phyloP scores from a whole-genome alignment of 345 rosid genomes.

The Tarenaya hassleriana region DNA sequence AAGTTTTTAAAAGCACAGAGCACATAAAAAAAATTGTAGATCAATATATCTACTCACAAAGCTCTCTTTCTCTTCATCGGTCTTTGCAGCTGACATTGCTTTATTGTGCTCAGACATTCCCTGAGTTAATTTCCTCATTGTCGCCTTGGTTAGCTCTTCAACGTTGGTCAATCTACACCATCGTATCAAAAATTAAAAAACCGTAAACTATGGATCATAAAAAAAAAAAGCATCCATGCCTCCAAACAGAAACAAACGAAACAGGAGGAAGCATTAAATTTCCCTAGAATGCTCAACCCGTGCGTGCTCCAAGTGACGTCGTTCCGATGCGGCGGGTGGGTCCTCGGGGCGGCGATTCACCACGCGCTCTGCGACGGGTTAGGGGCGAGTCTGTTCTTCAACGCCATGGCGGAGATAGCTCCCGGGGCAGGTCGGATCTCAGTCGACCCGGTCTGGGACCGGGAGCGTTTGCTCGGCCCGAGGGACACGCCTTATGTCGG shows the following conservation, averaged over 20 bases:
- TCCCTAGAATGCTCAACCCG: constrained; percentile 35
- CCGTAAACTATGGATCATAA: background rate
- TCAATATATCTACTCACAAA: constrained; percentile 58
- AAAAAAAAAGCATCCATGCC: background rate
- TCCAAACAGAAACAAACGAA: no score
- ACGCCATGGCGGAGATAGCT: constrained; percentile 57
- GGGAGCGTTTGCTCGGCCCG: constrained; percentile 51
- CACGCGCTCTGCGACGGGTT: constrained; percentile 70
- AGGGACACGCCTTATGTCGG: constrained; percentile 54
- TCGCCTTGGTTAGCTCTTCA: constrained; percentile 87
- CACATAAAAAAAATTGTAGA: background rate
- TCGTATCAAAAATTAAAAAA: background rate
- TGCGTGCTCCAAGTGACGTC: constrained; percentile 63
- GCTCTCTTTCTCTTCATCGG: constrained; percentile 78
- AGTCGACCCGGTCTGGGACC: constrained; percentile 60
- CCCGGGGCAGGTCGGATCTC: constrained; percentile 46
- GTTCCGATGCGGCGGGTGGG: constrained; percentile 73
- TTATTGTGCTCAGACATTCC: constrained; percentile 91
- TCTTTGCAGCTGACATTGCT: constrained; percentile 92
- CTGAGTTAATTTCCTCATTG: constrained; percentile 88
- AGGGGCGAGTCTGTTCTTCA: constrained; percentile 80
- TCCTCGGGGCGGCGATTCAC: constrained; percentile 62
- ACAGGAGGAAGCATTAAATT: no score
- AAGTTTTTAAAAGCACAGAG: constrained; percentile 5
- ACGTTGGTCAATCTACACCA: constrained; percentile 62